Base-by-base conservation (phyloP, 106 monocot species). In the Acanthochlamys bracteata region DNA sequence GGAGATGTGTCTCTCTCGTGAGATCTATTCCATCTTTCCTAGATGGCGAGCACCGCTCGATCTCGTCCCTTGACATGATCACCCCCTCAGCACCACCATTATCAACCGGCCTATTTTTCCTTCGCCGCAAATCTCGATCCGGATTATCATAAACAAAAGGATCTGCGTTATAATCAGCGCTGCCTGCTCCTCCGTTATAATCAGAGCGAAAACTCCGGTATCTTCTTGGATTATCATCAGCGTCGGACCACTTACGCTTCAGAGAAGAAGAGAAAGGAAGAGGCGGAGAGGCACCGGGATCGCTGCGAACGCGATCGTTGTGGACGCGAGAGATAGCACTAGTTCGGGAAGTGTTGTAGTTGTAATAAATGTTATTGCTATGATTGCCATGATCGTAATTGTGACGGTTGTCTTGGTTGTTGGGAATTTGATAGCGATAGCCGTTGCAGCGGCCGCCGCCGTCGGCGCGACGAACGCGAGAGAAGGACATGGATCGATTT, bases 1-100 rank as follows among this genome's bases (percentile, higher is more conserved):
- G 81, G 43, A 95, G 68, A 15, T 69, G 76, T 46, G 86, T 79
- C 75, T 95, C 90, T 19, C 71, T 39, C 33, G 63, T 11, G 39
- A 42, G 23, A 72, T 90, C 84, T 23, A 95, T 90, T 0, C 94
- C 94, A 23, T 95, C 94, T 77, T 79, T 86, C 69, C 94, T 76
- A 39, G 94, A 95, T 11, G 94, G 94, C 21, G 94, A 95, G 59
- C 77, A 82, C 59, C 83, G 47, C 63, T 95, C 94, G 27, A 95
- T 86, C 82, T 90, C 90, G 22, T 90, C 94, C 71, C 80, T 84
- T 20, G 86, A 86, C 76, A 95, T 70, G 55, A 84, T 75, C 15
- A 71, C 56, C 42, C 15, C 59, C 14, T 57, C 76, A n/a, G n/a
- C n/a, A n/a, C n/a, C n/a, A n/a, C n/a, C n/a, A n/a, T n/a, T n/a